Percentiles rank a stretch among this genome's conserved stretches.
Evolutionary conservation across 2,329 filamentous ascomycete genomes (phyloP).

Genomic region (Sarocladium brachiariae): DNA sequence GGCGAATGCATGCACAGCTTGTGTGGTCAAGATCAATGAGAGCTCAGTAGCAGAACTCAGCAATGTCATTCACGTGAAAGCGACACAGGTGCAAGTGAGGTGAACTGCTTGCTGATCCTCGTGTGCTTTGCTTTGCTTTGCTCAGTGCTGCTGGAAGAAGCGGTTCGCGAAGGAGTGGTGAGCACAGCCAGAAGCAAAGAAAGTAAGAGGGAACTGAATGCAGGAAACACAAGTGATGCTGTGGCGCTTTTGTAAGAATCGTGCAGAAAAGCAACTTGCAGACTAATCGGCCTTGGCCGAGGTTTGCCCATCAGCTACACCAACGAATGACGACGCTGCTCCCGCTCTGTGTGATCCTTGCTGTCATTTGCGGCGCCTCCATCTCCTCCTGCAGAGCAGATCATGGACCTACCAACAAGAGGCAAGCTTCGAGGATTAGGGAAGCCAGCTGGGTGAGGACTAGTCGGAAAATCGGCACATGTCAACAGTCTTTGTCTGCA

Average conservation of each 20-base stretch:
- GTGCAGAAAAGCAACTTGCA: background rate
- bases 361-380: background rate
- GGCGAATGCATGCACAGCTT: background rate
- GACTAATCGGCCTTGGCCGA: background rate
- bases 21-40: background rate
- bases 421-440: background rate
- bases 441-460: background rate
- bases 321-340: background rate
- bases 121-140: no score
- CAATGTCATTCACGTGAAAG: background rate
- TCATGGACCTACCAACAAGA: background rate
- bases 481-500: background rate
- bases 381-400: background rate
- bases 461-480: background rate
- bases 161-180: no score
- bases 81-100: background rate
- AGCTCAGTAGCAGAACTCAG: background rate
- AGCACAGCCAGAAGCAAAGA: background rate
- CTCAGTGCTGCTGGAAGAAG: background rate
- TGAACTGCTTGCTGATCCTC: background rate
- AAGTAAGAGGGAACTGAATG: background rate
- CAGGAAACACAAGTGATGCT: background rate
- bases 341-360: background rate
- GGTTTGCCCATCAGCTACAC: background rate
- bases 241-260: slow-evolving; percentile 3